Evolutionary conservation across 2,329 filamentous ascomycete genomes (phyloP).

Genomic region (Tolypocladium guangdongense): DNA sequence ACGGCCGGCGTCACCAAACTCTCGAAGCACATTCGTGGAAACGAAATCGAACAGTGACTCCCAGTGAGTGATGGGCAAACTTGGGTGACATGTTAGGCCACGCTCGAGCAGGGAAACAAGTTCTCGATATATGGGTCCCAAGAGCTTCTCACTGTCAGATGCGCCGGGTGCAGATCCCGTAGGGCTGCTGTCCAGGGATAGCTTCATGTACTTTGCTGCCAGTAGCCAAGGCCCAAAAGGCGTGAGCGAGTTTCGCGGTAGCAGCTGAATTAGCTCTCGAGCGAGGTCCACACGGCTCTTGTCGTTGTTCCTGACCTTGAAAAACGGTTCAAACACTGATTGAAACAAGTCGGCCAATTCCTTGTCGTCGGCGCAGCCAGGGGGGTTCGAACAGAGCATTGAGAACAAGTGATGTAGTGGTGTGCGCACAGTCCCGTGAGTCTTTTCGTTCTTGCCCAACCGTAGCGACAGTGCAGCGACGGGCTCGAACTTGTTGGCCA

Average conservation of each 20-base stretch:
- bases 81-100: slow-evolving; percentile 41
- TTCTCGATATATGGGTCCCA: slow-evolving; percentile 60
- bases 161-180: slow-evolving; percentile 10
- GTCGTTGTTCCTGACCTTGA: slow-evolving; percentile 33
- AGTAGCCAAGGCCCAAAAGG: slow-evolving; percentile 42
- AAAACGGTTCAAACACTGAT: slow-evolving; percentile 47
- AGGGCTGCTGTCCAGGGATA: slow-evolving; percentile 26
- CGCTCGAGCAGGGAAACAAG: slow-evolving; percentile 56
- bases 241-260: slow-evolving; percentile 32
- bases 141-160: slow-evolving; percentile 26
- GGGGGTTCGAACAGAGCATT: slow-evolving; percentile 42
- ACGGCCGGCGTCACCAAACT: slow-evolving; percentile 57
- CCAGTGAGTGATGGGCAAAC: slow-evolving; percentile 37
- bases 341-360: slow-evolving; percentile 34
- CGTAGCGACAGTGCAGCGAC: slow-evolving; percentile 57
- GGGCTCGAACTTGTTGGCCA: slow-evolving; percentile 47
- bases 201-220: slow-evolving; percentile 33
- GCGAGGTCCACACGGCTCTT: slow-evolving; percentile 34
- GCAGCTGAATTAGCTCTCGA: slow-evolving; percentile 37
- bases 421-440: slow-evolving; percentile 38
- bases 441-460: slow-evolving; percentile 39
- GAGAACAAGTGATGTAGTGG: slow-evolving; percentile 57
- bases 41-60: slow-evolving; percentile 45
- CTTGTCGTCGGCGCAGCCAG: slow-evolving; percentile 35
- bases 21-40: slow-evolving; percentile 42